Evolutionary conservation across 73 alveolate genomes (phyloP), one percentile per base, ranked within the genome.

Genomic region (Paramecium biaurelia): DNA sequence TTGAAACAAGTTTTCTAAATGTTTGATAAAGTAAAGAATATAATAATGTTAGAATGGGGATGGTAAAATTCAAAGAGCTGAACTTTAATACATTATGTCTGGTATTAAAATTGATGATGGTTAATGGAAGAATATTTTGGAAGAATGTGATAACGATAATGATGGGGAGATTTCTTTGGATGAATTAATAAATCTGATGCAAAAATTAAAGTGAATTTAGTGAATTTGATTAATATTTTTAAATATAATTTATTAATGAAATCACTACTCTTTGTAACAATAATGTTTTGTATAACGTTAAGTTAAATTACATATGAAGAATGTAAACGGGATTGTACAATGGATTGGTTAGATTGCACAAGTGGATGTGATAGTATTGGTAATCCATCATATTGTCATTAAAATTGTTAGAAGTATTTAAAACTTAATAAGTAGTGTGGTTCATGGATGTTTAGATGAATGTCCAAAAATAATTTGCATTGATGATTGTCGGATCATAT

Each of bases 121-220:
- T 4, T 28, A 56, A 21, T 68, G 87, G 93, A 43, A 32, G 30
- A 85, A 37, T 57, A 92, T 84, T 30, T 45, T 85, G 5, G 93
- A 92, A 26, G 93, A 92, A 84, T 88, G 85, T 41, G 95, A 92
- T 84, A 28, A 11, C 2, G 87, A 92, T 26, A 82, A 57, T 6
- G 93, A 92, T 84, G 95, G 95, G n/a, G 93, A 47, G 53, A 59
- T 92, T 0, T 76, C 86, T 10, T 57, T 85, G 7, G 57, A 30
- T 20, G 95, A 92, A 47, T 92, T 92, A n/a, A 82, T 92, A 23
- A 37, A 15, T 28, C 24, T 92, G 35, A 92, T 92, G 95, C 35
- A 88, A 30, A 53, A 72, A 43, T 67, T 45, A 57, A 58, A 57
- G 45, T 85, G 85, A 53, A 30, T 26, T 53, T 18, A 57, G 45